Evolutionary conservation across 352 stramenopile species (phyloP).

Genomic region (Pythium rishiriense): DNA sequence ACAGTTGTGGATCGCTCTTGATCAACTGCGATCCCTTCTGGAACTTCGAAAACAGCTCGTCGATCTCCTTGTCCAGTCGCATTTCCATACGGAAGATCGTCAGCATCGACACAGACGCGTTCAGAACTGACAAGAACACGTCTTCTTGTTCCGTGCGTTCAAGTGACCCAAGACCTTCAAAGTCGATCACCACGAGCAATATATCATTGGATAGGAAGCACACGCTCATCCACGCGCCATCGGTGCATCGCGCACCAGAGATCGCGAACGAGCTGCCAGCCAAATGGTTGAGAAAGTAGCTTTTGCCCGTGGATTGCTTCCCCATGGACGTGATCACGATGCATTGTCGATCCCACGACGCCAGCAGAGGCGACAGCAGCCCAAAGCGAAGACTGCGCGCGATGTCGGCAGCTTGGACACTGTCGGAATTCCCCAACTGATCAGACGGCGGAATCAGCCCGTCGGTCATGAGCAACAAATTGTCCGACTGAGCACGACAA

Average conservation of each 20-base stretch:
- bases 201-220: conserved; percentile 39
- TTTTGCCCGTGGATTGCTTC: conserved; percentile 79
- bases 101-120: conserved; percentile 67
- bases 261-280: conserved; percentile 76
- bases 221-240: conserved; percentile 67
- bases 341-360: conserved; percentile 40
- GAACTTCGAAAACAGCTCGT: conserved; percentile 64
- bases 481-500: conserved; percentile 50
- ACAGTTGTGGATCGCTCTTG: conserved; percentile 57
- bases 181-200: conserved; percentile 74
- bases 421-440: too few relatives aligned
- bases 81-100: conserved; percentile 80
- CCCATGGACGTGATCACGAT: conserved; percentile 63
- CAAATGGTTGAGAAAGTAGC: conserved; percentile 79
- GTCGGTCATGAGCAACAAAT: too few relatives aligned
- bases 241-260: conserved; percentile 54
- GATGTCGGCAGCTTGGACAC: too few relatives aligned
- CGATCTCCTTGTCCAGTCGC: conserved; percentile 77
- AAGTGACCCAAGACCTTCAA: conserved; percentile 76
- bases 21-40: conserved; percentile 66
- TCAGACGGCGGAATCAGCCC: conserved; percentile 28
- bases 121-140: conserved; percentile 71
- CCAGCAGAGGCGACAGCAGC: conserved; percentile 40
- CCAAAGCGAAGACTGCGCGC: conserved; percentile 23
- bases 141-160: conserved; percentile 76